These are phyloP conservation scores for Coemansia sp. DNA, from an alignment of 192 early-diverging fungal species.

Conservation along the genomic window DNA sequence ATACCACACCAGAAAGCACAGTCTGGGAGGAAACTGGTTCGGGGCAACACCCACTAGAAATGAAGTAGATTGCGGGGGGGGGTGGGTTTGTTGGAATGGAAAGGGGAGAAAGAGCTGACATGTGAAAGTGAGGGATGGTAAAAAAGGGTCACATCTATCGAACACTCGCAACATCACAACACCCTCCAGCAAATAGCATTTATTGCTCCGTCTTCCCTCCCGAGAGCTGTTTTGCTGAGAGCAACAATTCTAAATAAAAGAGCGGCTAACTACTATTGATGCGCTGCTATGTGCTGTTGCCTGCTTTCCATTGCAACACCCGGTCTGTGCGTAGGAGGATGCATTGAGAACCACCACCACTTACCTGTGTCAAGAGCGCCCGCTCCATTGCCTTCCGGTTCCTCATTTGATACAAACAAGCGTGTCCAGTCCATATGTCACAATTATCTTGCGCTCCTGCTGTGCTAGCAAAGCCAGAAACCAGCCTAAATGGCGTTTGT, in stretches of 20 bases:
- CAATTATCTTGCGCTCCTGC: not conserved
- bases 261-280: too few species aligned
- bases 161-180: too few species aligned
- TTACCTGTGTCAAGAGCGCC: slow-evolving; percentile 46
- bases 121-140: slow-evolving; percentile 14
- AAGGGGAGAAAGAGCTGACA: slow-evolving; percentile 12
- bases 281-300: not conserved
- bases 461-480: not conserved
- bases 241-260: too few species aligned
- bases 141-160: too few species aligned
- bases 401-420: slow-evolving; percentile 38
- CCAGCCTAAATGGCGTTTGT: not conserved
- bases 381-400: slow-evolving; percentile 13
- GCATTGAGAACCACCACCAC: not conserved
- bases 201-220: not conserved
- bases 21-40: not conserved
- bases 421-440: slow-evolving; percentile 49
- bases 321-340: not conserved
- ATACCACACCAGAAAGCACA: not conserved
- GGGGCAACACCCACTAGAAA: not conserved
- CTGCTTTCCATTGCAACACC: not conserved
- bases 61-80: too few species aligned
- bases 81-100: not conserved
- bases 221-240: too few species aligned
- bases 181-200: not conserved